Percentiles rank a stretch among this genome's conserved stretches.
These are phyloP conservation scores for Cardiospermum halicacabum DNA, from an alignment of 345 rosid species.

Conservation along the genomic window DNA sequence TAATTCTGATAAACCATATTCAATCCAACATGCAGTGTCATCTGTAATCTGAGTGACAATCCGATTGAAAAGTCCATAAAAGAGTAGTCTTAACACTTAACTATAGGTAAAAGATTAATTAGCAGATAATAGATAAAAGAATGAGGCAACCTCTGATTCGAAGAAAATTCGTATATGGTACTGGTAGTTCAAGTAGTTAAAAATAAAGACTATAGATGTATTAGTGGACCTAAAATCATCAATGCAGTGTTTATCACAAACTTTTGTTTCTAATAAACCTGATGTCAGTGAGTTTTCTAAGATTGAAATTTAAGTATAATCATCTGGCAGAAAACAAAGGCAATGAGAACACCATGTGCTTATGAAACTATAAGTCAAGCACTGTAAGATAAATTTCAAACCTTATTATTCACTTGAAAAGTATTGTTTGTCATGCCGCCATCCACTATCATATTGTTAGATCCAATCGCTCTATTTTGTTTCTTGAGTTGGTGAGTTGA, in stretches of 20 bases:
- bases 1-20: too few relatives aligned
- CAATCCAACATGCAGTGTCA: not conserved
- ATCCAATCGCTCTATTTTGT: slow-evolving; percentile 37
- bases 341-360: not conserved
- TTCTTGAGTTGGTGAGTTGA: slow-evolving; percentile 34
- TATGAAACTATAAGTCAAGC: slow-evolving; percentile 1
- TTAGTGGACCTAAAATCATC: too few relatives aligned
- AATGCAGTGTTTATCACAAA: too few relatives aligned
- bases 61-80: not conserved
- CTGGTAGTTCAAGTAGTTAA: not conserved
- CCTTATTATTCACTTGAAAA: slow-evolving; percentile 49
- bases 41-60: not conserved
- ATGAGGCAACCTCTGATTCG: not conserved
- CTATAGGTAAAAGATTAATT: not conserved
- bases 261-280: not conserved
- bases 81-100: not conserved
- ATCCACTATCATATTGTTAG: slow-evolving; percentile 34
- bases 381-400: slow-evolving; percentile 3
- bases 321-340: too few relatives aligned
- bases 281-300: too few relatives aligned
- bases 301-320: too few relatives aligned
- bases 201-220: not conserved
- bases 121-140: not conserved
- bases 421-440: slow-evolving; percentile 43
- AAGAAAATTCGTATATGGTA: not conserved